Conservation (phyloP, 1,139 yeast genomes). For the Hemisphaericaspora subhashii region DNA sequence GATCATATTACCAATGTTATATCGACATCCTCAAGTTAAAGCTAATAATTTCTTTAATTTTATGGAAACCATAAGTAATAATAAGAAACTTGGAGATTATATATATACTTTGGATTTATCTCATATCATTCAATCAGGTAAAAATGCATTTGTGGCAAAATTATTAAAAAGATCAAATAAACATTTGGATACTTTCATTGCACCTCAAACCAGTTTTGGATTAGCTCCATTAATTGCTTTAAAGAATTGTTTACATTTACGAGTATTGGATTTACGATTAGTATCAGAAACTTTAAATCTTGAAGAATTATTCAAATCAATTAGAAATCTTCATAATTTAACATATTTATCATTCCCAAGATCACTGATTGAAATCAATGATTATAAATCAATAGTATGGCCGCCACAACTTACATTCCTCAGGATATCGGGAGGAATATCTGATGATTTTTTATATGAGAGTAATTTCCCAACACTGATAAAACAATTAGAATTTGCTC, state of each 20-base stretch:
- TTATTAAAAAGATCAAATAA: slow-evolving; percentile 72
- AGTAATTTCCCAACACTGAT: slow-evolving; percentile 73
- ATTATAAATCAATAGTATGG: slow-evolving; percentile 61
- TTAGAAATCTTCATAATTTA: slow-evolving; percentile 57
- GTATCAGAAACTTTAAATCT: slow-evolving; percentile 90
- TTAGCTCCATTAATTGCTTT: slow-evolving; percentile 81
- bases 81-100: slow-evolving; percentile 41
- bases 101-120: slow-evolving; percentile 67
- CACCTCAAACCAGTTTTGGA: slow-evolving; percentile 96
- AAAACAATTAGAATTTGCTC: slow-evolving; percentile 73
- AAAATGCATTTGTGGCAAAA: slow-evolving; percentile 85
- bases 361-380: slow-evolving; percentile 75
- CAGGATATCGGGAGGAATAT: slow-evolving; percentile 84
- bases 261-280: slow-evolving; percentile 73
- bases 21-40: slow-evolving; percentile 58
- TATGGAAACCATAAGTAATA: slow-evolving; percentile 63
- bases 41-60: slow-evolving; percentile 71
- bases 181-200: slow-evolving; percentile 66
- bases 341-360: slow-evolving; percentile 86
- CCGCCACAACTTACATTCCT: slow-evolving; percentile 72
- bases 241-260: slow-evolving; percentile 63
- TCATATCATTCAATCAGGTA: slow-evolving; percentile 85
- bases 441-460: slow-evolving; percentile 70
- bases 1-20: slow-evolving; percentile 61
- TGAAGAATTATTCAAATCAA: slow-evolving; percentile 73